These are phyloP conservation scores for Pythium brachiatum DNA, from an alignment of 352 stramenopile species.

Conservation along the genomic window DNA sequence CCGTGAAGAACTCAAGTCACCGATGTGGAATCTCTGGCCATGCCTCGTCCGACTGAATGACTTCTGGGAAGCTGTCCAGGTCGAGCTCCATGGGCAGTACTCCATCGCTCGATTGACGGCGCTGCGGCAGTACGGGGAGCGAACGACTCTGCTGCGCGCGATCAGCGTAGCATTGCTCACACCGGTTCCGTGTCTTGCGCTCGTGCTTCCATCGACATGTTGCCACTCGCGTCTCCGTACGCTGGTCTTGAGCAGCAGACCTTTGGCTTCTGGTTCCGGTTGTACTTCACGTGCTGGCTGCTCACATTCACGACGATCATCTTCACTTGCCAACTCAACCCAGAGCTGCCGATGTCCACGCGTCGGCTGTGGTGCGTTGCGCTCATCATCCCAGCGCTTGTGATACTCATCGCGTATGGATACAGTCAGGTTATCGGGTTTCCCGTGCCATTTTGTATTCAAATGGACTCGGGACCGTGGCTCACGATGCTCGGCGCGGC, in stretches of 20 bases:
- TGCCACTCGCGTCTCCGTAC: not conserved
- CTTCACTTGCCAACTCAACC: not conserved
- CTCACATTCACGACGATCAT: not conserved
- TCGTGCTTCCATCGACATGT: not conserved
- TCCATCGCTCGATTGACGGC: not conserved
- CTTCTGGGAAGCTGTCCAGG: not conserved
- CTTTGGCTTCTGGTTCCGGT: not conserved
- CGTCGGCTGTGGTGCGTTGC: not conserved
- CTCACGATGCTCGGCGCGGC: not conserved
- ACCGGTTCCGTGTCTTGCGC: not conserved
- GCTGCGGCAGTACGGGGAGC: not conserved
- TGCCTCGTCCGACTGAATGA: not conserved
- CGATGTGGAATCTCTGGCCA: not conserved
- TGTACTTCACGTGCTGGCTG: not conserved
- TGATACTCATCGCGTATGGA: not conserved
- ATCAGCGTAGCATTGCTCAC: not conserved
- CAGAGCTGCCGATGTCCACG: not conserved
- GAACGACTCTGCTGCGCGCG: not conserved
- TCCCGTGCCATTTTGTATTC: slow-evolving; percentile 3
- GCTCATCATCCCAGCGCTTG: not conserved
- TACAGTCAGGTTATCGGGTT: slow-evolving; percentile 3
- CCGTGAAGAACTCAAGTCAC: not conserved
- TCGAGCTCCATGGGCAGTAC: not conserved
- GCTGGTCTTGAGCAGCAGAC: not conserved
- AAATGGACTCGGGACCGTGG: not conserved